Evolutionary conservation across 345 rosid species (phyloP), one percentile per base, ranked within the genome.

Genomic region (Hibiscus mutabilis): DNA sequence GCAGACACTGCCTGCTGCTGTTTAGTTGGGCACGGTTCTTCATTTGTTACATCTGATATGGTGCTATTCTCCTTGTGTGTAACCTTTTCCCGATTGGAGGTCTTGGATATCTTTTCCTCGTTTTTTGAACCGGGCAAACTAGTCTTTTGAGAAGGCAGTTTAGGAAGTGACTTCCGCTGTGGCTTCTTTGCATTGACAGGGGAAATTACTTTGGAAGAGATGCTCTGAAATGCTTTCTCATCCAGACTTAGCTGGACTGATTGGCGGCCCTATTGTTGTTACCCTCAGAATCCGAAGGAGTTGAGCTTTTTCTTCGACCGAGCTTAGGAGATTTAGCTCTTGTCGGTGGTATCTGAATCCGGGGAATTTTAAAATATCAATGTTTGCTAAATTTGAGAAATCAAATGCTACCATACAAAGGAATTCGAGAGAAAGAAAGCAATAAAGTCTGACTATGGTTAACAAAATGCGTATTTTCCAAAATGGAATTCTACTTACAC

Each of bases 241-340:
- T 92, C 98, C 70, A 95, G 81, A 84, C 99, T 95, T 60, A 90
- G 74, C 61, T 94, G 85, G 56, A 81, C 80, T 6, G 58, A 7
- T 74, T 62, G 81, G 61, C 68, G 73, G 62, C 73, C 82, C 72
- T 81, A 47, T 66, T 72, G 61, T 63, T 75, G 69, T 79, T 82
- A 79, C 76, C 90, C 77, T 87, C 91, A 22, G 86, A 62, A 21
- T 89, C 96, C 5, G 55, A 75, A 21, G 78, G 66, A 21, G 77
- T 68, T 8, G 83, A 73, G 77, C 74, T 79, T 86, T 95, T 95
- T 77, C 72, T 95, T 66, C 99, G 74, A 52, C 99, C 99, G 18
- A 95, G 91, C 77, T 92, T 95, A 12, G 99, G 99, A 81, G 99
- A 95, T 84, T 89, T 95, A n/a, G 99, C 85, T 80, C 98, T 86